Evolutionary conservation across 2,329 filamentous ascomycete genomes (phyloP), one percentile per base, ranked within the genome.

Genomic region (Aureobasidium vineae): DNA sequence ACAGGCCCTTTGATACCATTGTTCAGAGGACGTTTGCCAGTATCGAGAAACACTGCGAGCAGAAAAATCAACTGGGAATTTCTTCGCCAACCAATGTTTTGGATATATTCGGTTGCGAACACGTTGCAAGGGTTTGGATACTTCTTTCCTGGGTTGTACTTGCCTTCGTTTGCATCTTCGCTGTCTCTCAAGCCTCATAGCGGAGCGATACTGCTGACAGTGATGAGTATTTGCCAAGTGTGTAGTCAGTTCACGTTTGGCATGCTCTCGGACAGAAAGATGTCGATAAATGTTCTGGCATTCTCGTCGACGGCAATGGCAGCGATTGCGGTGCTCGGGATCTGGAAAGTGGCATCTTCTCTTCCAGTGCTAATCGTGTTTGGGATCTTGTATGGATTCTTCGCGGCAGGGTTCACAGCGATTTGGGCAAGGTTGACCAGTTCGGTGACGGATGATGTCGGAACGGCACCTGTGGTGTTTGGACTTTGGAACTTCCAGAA

Each of bases 371-470:
- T 85, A 5, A 72, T 75, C 23, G 69, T 79, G 1, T 83, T 82
- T 60, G 73, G 74, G 0, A 60, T 81, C 3, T 65, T 78, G 0
- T 82, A 82, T 66, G 81, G 80, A 3, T 73, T 81, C 43, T 82
- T 80, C 49, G 80, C 76, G 0, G 78, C 79, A 0, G 78, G 78
- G 1, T 82, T 78, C 63, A 79, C 77, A 2, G 73, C 72, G 2
- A 38, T 71, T n/a, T 73, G 71, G 71, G 72, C 65, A 2, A 59
- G 72, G 16, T 74, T 74, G 69, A 70, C 70, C 11, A 71, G 52
- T 10, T 36, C 63, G 2, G 68, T 73, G n/a, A 70, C 68, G 19
- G 60, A 49, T 41, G 71, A 72, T 16, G 66, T 68, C 8, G 68
- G 56, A 8, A 67, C 71, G 5, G 67, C 68, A 2, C 69, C 72